Evolutionary conservation across 1,284 basidiomycete genomes (phyloP), one percentile per base, ranked within the genome.

Genomic region (Pyrrhoderma noxium): DNA sequence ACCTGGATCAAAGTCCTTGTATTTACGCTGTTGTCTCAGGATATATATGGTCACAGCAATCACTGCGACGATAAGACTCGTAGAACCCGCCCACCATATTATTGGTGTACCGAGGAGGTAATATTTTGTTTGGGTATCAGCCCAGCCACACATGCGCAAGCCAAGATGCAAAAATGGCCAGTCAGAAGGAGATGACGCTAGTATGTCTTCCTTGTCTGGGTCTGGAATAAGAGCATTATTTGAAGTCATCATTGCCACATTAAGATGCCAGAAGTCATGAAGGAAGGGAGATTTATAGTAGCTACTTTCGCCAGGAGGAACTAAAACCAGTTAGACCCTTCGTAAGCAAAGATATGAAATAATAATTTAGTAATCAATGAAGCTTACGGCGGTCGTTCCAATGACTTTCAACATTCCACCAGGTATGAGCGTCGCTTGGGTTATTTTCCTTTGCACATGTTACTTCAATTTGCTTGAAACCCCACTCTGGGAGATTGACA

Each of bases 211-310:
- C 71, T 99, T 99, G 74, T 99, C 95, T 0, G 93, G 90, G 62
- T 99, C 93, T 0, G 95, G 95, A 41, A 98, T 71, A 49, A 99
- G 82, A 0, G 96, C 94, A 65, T 99, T 99, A 75, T 99, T 99
- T 3, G 94, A 96, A 0, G 93, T 97, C 92, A 96, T 95, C 96
- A 99, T 99, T 13, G 94, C 95, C 13, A 99, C 91, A 63, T 99
- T 99, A 53, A 99, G 80, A 67, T 99, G 95, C 82, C 93, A 93
- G 69, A 99, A 98, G 70, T 99, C 95, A 51, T 89, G 85, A 51
- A 97, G 72, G 78, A 99, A 99, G 0, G 94, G 89, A 2, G 95
- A 96, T 40, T 73, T 76, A 73, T 95, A 96, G 54, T 86, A 79
- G 62, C 89, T 91, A 48, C 77, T 75, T 51, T 95, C 77, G 2